phyloP scores from a whole-genome alignment of 2,329 filamentous ascomycete genomes.

The Fusarium liriodendri region DNA sequence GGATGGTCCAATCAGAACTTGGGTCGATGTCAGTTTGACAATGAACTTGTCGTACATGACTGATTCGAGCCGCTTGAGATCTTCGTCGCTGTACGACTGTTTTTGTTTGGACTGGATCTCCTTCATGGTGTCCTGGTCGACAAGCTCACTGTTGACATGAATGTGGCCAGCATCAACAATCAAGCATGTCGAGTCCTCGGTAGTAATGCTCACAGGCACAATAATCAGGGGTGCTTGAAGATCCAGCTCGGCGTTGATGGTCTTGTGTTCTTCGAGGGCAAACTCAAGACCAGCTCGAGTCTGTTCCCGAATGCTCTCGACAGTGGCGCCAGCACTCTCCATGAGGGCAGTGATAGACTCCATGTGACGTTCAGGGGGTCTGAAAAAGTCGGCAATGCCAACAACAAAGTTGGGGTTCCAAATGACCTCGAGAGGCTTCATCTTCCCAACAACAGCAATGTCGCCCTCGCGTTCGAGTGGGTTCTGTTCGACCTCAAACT shows the following conservation, averaged over 20 bases:
- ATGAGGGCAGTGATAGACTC: slow-evolving; percentile 96
- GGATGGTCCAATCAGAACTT: slow-evolving; percentile 93
- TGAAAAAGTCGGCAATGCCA: slow-evolving; percentile 94
- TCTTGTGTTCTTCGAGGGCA: slow-evolving; percentile 97
- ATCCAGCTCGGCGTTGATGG: slow-evolving; percentile 94
- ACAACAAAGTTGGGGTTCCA: slow-evolving; percentile 96
- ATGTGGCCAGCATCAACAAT: slow-evolving; percentile 97
- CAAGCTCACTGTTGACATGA: slow-evolving; percentile 91
- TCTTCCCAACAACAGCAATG: slow-evolving; percentile 86
- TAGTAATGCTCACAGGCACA: slow-evolving; percentile 90
- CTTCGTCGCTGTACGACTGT: slow-evolving; percentile 86
- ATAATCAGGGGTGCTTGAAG: slow-evolving; percentile 97
- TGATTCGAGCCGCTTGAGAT: slow-evolving; percentile 87
- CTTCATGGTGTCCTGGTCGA: slow-evolving; percentile 89
- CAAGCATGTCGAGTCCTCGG: slow-evolving; percentile 83
- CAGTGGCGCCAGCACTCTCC: slow-evolving; percentile 94
- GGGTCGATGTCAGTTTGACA: slow-evolving; percentile 92
- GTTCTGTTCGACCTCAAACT: slow-evolving; percentile 92
- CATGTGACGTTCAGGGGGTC: slow-evolving; percentile 96
- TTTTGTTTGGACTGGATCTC: slow-evolving; percentile 93
- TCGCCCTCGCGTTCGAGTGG: slow-evolving; percentile 94
- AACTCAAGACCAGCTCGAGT: slow-evolving; percentile 96
- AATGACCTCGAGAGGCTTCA: slow-evolving; percentile 96
- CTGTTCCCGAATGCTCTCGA: slow-evolving; percentile 94
- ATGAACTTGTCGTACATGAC: slow-evolving; percentile 98